Evolutionary conservation across 2,329 filamentous ascomycete species (phyloP), one percentile per base, ranked within the genome.

Genomic region (Ophiocordyceps camponoti-rufipedis): DNA sequence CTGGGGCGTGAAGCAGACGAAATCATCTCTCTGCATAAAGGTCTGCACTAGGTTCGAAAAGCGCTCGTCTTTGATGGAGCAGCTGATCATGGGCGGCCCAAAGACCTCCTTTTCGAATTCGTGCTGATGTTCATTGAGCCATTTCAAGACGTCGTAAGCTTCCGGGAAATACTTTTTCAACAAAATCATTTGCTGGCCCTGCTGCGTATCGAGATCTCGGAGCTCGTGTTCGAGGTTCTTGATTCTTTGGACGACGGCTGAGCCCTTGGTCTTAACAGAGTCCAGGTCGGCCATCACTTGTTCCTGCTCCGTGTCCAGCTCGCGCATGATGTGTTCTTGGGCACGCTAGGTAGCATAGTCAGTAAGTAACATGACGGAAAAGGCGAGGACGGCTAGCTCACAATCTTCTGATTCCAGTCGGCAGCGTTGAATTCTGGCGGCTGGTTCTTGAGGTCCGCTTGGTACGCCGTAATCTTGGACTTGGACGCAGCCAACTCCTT

Each of bases 1-100:
- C 51, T 94, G 89, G 7, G 78, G 76, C 1, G 86, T 94, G 55
- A 98, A 78, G 49, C 72, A 77, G n/a, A 69, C 53, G 45, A 77
- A 71, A 54, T 78, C 74, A 32, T 72, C 68, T 14, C 46, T 52
- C 41, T 65, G 62, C 9, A 78, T 56, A 42, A 75, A 55, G 5
- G 70, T 61, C 54, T 78, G 74, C 12, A 78, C 60, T 28, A 71
- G 66, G 47, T 74, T 62, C 0, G 71, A 69, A 58, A 83, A 85
- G 45, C 67, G 71, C 33, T 77, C 70, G 52, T 94, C 76, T 52
- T 80, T 87, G 45, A 94, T 66, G 0, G 82, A 83, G 61, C 87
- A 94, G 47, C 74, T 81, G 31, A 94, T 67, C 55, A 91, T 75
- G 0, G 88, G 79, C 6, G 88, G 88, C 0, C 84, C 86, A 56